Evolutionary conservation across 1,284 basidiomycete genomes (phyloP).

Genomic region (Ganoderma multipileum): DNA sequence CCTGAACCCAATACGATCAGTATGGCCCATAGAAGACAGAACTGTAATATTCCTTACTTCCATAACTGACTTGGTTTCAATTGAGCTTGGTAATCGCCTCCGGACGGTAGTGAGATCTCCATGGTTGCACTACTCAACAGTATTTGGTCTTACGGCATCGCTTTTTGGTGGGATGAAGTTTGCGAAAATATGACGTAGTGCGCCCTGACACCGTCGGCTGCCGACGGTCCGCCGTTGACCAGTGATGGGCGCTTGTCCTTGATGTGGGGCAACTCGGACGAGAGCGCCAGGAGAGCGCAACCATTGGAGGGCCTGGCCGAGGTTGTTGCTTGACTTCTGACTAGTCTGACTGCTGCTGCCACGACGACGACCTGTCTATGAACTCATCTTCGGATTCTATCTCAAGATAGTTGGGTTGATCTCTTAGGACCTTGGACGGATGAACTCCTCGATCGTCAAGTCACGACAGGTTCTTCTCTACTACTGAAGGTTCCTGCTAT

Average conservation of each 20-base stretch:
- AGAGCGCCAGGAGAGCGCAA: no score
- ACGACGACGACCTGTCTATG: not conserved
- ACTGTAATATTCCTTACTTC: not conserved
- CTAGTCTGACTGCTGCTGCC: not conserved
- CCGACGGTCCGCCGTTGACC: not conserved
- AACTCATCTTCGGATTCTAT: not conserved
- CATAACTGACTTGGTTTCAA: not conserved
- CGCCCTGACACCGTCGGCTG: not conserved
- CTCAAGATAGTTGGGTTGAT: not conserved
- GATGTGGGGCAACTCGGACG: no score
- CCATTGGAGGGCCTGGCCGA: not conserved
- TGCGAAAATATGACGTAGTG: not conserved
- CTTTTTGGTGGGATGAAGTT: slow-evolving; percentile 1
- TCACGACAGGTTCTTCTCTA: not conserved
- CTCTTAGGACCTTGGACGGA: not conserved
- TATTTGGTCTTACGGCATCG: not conserved
- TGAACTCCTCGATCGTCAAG: not conserved
- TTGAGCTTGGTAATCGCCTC: not conserved
- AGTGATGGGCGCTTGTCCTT: not conserved
- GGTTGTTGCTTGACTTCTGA: not conserved
- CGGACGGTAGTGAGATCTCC: not conserved
- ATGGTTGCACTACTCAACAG: not conserved
- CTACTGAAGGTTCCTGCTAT: not conserved
- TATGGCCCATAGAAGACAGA: not conserved
- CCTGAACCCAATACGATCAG: not conserved